phyloP scores from a whole-genome alignment of 352 stramenopile genomes.

The Thalassiosira sp. region DNA sequence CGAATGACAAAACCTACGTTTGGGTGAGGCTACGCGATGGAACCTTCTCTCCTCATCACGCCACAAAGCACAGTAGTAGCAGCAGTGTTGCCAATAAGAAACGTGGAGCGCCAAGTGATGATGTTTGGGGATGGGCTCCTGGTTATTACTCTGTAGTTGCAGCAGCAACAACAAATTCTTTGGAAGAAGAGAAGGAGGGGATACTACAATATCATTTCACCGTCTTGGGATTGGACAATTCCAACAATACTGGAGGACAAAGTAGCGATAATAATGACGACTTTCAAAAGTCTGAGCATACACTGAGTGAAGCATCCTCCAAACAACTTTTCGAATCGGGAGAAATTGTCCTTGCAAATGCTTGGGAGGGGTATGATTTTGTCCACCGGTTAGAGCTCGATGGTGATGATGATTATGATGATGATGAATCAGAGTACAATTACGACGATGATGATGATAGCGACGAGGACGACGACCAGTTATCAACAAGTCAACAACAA shows the following conservation, averaged over 20 bases:
- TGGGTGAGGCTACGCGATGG: constrained; percentile 6
- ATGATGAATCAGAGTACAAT: no score
- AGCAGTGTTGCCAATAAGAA: background rate
- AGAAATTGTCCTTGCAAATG: constrained; percentile 30
- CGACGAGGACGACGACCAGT: no score
- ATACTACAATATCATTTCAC: constrained; percentile 9
- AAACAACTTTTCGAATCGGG: constrained; percentile 15
- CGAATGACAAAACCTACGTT: constrained; percentile 21
- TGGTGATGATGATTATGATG: no score
- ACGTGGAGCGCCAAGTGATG: constrained; percentile 1
- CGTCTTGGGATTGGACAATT: constrained; percentile 4
- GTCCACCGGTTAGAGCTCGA: constrained; percentile 4
- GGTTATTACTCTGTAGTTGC: constrained; percentile 21
- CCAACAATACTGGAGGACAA: background rate
- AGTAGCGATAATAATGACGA: background rate
- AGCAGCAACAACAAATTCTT: no score
- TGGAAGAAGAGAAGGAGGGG: background rate
- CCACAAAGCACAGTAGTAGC: background rate
- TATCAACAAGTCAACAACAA: no score
- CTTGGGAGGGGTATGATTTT: constrained; percentile 37
- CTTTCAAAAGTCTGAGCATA: background rate
- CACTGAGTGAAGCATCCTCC: constrained; percentile 11
- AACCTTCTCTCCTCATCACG: background rate
- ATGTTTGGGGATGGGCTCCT: constrained; percentile 38
- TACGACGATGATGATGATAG: no score